These are phyloP conservation scores for Monosporascus sp. DNA, from an alignment of 2,329 filamentous ascomycete species.

Conservation along the genomic window DNA sequence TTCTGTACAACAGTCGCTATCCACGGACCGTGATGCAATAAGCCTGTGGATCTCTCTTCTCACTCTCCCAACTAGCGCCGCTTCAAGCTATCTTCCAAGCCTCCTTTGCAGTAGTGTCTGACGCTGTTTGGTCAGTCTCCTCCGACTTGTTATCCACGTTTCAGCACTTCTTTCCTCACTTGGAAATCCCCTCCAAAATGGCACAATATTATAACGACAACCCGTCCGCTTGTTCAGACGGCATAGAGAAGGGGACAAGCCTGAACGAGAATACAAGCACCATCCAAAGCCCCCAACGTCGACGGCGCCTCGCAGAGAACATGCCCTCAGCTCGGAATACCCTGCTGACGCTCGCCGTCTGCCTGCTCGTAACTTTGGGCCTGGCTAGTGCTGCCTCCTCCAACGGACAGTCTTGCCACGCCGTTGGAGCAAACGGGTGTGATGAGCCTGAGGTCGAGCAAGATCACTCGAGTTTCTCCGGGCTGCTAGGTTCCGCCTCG, in stretches of 20 bases:
- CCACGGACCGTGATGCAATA: too few species aligned
- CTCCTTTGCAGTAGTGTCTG: too few species aligned
- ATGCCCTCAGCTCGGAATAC: slow-evolving; percentile 35
- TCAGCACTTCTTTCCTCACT: too few species aligned
- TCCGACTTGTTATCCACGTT: too few species aligned
- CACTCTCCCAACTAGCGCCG: too few species aligned
- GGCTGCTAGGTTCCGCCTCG: slow-evolving; percentile 51
- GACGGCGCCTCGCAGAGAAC: slow-evolving; percentile 10
- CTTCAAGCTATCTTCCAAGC: too few species aligned
- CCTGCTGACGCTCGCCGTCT: slow-evolving; percentile 27
- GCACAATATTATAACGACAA: not conserved
- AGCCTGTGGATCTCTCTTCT: too few species aligned
- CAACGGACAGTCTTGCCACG: slow-evolving; percentile 14
- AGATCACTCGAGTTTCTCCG: slow-evolving; percentile 39
- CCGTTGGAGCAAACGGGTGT: slow-evolving; percentile 8
- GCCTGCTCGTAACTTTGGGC: slow-evolving; percentile 28
- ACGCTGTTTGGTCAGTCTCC: too few species aligned
- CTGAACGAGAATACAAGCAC: slow-evolving; percentile 6
- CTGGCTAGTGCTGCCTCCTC: slow-evolving; percentile 26
- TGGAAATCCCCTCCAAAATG: not conserved
- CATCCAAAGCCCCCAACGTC: slow-evolving; percentile 1
- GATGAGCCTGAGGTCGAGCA: slow-evolving; percentile 8
- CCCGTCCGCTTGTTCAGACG: not conserved
- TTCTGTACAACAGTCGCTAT: too few species aligned
- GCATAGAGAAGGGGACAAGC: not conserved